Percentiles rank a stretch among this genome's conserved stretches.
Evolutionary conservation across 768 basidiomycete species (phyloP).

Genomic region (Trametes cingulata): DNA sequence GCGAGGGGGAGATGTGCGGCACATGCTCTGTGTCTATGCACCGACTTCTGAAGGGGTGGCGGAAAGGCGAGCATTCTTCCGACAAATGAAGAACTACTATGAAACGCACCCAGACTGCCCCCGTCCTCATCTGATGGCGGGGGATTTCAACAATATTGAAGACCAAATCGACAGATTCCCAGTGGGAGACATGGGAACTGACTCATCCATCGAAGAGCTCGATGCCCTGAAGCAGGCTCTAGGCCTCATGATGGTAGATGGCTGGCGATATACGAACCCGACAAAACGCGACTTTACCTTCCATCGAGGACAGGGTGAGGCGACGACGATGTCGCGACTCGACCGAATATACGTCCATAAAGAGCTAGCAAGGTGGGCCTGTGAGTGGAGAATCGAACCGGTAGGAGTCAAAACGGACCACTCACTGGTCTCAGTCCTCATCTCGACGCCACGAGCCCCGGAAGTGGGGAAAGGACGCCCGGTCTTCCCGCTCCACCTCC

Average conservation of each 20-base stretch:
- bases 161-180: neutral
- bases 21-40: too few relatives aligned
- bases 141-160: conserved; percentile 4
- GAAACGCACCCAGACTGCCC: too few relatives aligned
- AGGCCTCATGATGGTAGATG: neutral
- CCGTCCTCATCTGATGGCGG: too few relatives aligned
- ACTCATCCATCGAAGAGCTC: neutral
- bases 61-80: too few relatives aligned
- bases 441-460: neutral
- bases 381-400: neutral
- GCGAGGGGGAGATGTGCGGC: too few relatives aligned
- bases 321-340: neutral
- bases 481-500: neutral
- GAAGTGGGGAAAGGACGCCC: neutral
- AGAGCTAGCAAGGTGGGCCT: neutral
- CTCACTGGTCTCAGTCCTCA: neutral
- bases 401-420: neutral
- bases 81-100: too few relatives aligned
- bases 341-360: neutral
- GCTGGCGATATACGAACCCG: neutral
- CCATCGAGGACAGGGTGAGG: neutral
- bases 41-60: too few relatives aligned
- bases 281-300: neutral
- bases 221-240: neutral
- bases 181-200: neutral